These are phyloP conservation scores for Backusella luteola DNA, from an alignment of 192 early-diverging fungal species.

Conservation along the genomic window DNA sequence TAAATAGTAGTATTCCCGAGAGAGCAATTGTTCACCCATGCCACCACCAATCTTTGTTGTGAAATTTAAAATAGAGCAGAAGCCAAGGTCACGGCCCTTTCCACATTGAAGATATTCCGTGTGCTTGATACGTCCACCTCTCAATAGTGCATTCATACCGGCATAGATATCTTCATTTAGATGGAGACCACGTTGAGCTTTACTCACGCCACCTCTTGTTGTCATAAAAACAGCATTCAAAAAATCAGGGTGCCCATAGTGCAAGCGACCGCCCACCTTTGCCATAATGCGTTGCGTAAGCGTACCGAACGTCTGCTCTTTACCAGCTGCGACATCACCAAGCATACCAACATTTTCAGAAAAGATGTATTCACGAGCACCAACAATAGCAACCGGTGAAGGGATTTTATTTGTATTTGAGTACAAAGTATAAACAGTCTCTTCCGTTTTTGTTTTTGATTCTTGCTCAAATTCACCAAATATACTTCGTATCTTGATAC, in stretches of 20 bases:
- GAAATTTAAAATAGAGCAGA: constrained; percentile 74
- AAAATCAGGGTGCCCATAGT: constrained; percentile 80
- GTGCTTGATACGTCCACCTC: constrained; percentile 75
- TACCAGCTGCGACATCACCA: constrained; percentile 73
- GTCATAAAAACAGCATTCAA: constrained; percentile 74
- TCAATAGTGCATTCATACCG: constrained; percentile 70
- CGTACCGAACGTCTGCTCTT: constrained; percentile 75
- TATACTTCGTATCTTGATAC: constrained; percentile 72
- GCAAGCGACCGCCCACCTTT: constrained; percentile 63
- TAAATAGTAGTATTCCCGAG: constrained; percentile 77
- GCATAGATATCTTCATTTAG: constrained; percentile 83
- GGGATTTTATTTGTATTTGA: constrained; percentile 36
- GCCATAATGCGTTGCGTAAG: constrained; percentile 74
- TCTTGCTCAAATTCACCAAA: constrained; percentile 72
- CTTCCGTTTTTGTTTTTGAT: constrained; percentile 31
- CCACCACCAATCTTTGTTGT: constrained; percentile 78
- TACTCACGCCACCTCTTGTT: constrained; percentile 71
- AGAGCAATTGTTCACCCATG: constrained; percentile 80
- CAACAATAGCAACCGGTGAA: constrained; percentile 70
- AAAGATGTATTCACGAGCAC: constrained; percentile 72
- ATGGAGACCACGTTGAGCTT: constrained; percentile 75
- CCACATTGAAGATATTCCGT: constrained; percentile 79
- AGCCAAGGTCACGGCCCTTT: constrained; percentile 74
- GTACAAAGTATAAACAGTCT: constrained; percentile 55
- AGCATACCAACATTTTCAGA: constrained; percentile 69